Evolutionary conservation across 2,329 filamentous ascomycete species (phyloP), one percentile per base, ranked within the genome.

Genomic region (Aspergillus pseudonomiae): DNA sequence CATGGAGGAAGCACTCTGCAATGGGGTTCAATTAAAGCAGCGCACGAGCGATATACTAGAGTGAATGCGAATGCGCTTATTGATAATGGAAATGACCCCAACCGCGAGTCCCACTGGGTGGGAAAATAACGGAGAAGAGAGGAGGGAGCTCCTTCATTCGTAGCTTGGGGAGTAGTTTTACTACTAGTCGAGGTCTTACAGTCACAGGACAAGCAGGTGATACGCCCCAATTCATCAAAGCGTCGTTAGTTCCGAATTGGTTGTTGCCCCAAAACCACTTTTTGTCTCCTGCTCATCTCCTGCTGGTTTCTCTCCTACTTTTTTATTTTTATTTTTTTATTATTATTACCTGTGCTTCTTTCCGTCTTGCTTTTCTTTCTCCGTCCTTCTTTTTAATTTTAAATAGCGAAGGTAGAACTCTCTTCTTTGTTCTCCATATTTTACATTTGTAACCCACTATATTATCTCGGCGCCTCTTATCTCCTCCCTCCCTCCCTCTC

Each of bases 181-280:
- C 21, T 48, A 46, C n/a, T 46, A 46, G 43, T 46, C 21, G 21
- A 24, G 24, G 43, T 46, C 14, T 46, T 28, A 16, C 16, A 52
- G 48, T 52, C 48, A 52, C 48, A n/a, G 28, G 48, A 52, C 28
- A n/a, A 36, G 55, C 56, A 57, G 53, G 55, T 62, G 63, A 64
- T 62, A 64, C 63, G 63, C 63, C 48, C 63, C 39, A 52, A 60
- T 32, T 34, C 60, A 64, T 64, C 60, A 62, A 64, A 62, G 63
- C 63, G 60, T 63, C 61, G 34, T 60, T 60, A 60, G 57, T 63
- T 46, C 50, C 61, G 32, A 57, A 63, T 59, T 46, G 48, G 19
- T 36, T 24, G 48, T 30, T 52, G 48, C 48, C 45, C 45, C 45
- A 48, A 53, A 45, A 53, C 52, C 52, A 55, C 52, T 55, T 41